phyloP scores from a whole-genome alignment of 1,284 basidiomycete species.

The Fistulina hepatica region DNA sequence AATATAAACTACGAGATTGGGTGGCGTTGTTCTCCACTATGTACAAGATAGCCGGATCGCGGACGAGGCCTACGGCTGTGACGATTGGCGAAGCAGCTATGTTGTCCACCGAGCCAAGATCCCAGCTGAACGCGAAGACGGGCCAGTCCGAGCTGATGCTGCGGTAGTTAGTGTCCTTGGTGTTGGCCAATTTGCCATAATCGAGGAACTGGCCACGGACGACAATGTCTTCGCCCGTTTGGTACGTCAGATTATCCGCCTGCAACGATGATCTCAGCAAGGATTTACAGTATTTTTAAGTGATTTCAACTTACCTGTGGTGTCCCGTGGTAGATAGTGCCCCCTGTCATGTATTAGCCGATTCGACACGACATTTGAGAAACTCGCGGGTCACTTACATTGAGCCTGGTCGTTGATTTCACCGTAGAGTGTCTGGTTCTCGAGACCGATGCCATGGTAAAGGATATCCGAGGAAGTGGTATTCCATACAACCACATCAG shows the following conservation, averaged over 20 bases:
- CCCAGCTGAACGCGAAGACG: conserved; percentile 49
- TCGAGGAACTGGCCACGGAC: conserved; percentile 48
- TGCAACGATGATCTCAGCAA: conserved; percentile 15
- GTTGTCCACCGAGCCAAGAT: conserved; percentile 35
- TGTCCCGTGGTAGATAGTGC: conserved; percentile 48
- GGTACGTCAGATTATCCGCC: conserved; percentile 40
- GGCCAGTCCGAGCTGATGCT: conserved; percentile 51
- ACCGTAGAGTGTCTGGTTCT: conserved; percentile 33
- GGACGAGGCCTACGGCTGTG: conserved; percentile 45
- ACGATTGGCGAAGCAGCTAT: conserved; percentile 31
- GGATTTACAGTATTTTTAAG: neutral
- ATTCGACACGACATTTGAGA: neutral
- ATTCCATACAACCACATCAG: conserved; percentile 42
- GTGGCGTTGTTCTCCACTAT: conserved; percentile 35
- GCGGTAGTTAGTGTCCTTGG: conserved; percentile 47
- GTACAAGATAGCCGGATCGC: conserved; percentile 49
- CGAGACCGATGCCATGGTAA: conserved; percentile 48
- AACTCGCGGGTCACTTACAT: conserved; percentile 31
- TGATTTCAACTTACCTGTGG: conserved; percentile 29
- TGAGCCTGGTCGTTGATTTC: conserved; percentile 51
- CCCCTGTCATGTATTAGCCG: conserved; percentile 38
- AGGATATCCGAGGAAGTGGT: conserved; percentile 32
- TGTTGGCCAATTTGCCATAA: conserved; percentile 40
- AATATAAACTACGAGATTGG: conserved; percentile 39
- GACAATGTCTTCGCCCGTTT: conserved; percentile 44